These are phyloP conservation scores for Osmozyma mogii DNA, from an alignment of 805 yeast genomes.

Conservation along the genomic window DNA sequence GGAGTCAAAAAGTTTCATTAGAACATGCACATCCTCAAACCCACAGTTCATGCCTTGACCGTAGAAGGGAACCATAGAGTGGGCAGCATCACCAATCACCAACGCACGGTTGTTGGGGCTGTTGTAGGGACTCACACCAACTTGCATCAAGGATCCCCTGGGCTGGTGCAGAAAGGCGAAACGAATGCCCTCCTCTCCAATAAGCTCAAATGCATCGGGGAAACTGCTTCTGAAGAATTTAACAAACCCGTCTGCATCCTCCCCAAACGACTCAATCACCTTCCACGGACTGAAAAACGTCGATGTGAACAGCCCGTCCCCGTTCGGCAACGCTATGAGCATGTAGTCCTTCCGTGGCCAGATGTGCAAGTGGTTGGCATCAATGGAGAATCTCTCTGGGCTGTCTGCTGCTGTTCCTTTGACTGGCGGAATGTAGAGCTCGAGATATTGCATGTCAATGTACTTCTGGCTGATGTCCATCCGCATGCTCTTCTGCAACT, in stretches of 20 bases:
- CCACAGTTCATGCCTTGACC: slow-evolving; percentile 98
- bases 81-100: slow-evolving; percentile 89
- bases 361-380: slow-evolving; percentile 76
- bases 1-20: slow-evolving; percentile 44
- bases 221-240: slow-evolving; percentile 55
- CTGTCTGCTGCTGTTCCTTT: slow-evolving; percentile 18
- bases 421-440: slow-evolving; percentile 61
- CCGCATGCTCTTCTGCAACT: slow-evolving; percentile 55
- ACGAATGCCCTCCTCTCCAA: slow-evolving; percentile 50
- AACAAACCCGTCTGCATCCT: slow-evolving; percentile 35
- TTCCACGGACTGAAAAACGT: slow-evolving; percentile 83
- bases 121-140: slow-evolving; percentile 64
- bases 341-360: slow-evolving; percentile 87
- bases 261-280: slow-evolving; percentile 48
- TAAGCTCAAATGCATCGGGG: slow-evolving; percentile 64
- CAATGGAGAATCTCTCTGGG: slow-evolving; percentile 38
- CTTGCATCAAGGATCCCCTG: slow-evolving; percentile 69
- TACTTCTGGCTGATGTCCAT: slow-evolving; percentile 71
- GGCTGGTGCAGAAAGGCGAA: slow-evolving; percentile 54
- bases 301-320: slow-evolving; percentile 80
- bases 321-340: slow-evolving; percentile 85
- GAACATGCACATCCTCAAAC: slow-evolving; percentile 75
- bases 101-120: slow-evolving; percentile 50
- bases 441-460: slow-evolving; percentile 78
- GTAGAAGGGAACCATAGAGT: slow-evolving; percentile 95